A percentile compares a stretch with the other conserved stretches of the same genome.
These are phyloP conservation scores for Hydnomerulius pinastri DNA, from an alignment of 768 basidiomycete genomes.

Conservation along the genomic window DNA sequence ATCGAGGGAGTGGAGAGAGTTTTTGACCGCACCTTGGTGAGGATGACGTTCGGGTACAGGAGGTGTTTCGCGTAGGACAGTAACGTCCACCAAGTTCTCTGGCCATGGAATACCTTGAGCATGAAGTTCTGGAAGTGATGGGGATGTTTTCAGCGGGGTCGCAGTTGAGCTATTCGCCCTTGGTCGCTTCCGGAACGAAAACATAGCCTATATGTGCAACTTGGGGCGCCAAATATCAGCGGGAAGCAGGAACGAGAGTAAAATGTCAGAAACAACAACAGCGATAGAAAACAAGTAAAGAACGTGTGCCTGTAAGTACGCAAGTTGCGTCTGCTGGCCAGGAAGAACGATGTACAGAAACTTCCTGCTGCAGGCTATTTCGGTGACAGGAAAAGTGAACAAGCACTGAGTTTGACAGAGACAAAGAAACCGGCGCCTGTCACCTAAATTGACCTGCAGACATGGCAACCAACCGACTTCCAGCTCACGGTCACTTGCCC, in stretches of 20 bases:
- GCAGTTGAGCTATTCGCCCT: slow-evolving; percentile 47
- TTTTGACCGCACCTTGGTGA: slow-evolving; percentile 70
- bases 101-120: slow-evolving; percentile 85
- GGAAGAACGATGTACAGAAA: slow-evolving; percentile 16
- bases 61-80: slow-evolving; percentile 54
- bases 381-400: background rate
- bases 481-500: background rate
- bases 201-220: slow-evolving; percentile 49
- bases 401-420: background rate
- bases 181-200: slow-evolving; percentile 68
- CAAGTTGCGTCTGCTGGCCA: slow-evolving; percentile 9
- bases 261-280: slow-evolving; percentile 25
- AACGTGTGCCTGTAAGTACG: slow-evolving; percentile 13
- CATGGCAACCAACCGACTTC: slow-evolving; percentile 30
- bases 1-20: slow-evolving; percentile 58
- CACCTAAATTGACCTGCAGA: slow-evolving; percentile 24
- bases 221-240: slow-evolving; percentile 23
- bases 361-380: slow-evolving; percentile 19
- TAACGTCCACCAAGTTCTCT: slow-evolving; percentile 74
- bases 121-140: slow-evolving; percentile 77
- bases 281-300: slow-evolving; percentile 22
- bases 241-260: slow-evolving; percentile 24
- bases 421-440: slow-evolving; percentile 10
- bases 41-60: slow-evolving; percentile 33
- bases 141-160: slow-evolving; percentile 65